Evolutionary conservation across 192 early-diverging fungal genomes (phyloP), one percentile per base, ranked within the genome.

Genomic region (Coemansia sp.): DNA sequence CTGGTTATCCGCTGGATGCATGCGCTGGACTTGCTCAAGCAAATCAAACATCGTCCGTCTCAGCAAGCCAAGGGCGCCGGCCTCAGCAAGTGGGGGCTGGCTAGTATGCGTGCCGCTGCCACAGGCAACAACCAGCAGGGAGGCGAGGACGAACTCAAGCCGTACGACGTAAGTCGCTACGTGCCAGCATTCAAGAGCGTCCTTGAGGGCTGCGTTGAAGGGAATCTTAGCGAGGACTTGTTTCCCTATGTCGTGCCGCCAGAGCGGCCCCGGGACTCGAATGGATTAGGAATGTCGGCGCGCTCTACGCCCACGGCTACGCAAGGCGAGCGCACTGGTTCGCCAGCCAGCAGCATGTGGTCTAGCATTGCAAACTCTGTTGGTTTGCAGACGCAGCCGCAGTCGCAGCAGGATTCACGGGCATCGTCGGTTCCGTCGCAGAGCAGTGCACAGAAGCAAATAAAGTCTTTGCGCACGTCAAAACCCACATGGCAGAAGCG

Each of bases 161-260:
- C 82, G 10, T 84, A 74, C 46, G 82, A 84, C 27, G 39, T 79
- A 17, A 79, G 78, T 61, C 78, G 83, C 6, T 84, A 84, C 40
- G 54, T 64, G 40, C 83, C 83, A 1, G 83, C 62, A 7, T 34
- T 78, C 44, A 84, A 84, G 69, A 76, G 68, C 53, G 67, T 84
- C 10, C 59, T 80, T 10, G 78, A 84, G 67, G 59, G 59, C 44
- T 73, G 69, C 33, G 59, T 84, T 24, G 67, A 74, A 39, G 78
- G 78, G 17, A 65, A 69, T 17, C 75, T 84, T n/a, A 78, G 73
- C 73, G 76, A 80, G 50, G 78, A 84, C 13, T 21, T 79, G 66
- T 84, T 84, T 34, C 83, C 83, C 29, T 84, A 84, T 48, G 83
- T 80, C 8, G 75, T 77, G 44, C 83, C 83, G 34, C 83, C 83